Evolutionary conservation across 2,329 filamentous ascomycete species (phyloP), one percentile per base, ranked within the genome.

Genomic region (Alternaria brassicae): DNA sequence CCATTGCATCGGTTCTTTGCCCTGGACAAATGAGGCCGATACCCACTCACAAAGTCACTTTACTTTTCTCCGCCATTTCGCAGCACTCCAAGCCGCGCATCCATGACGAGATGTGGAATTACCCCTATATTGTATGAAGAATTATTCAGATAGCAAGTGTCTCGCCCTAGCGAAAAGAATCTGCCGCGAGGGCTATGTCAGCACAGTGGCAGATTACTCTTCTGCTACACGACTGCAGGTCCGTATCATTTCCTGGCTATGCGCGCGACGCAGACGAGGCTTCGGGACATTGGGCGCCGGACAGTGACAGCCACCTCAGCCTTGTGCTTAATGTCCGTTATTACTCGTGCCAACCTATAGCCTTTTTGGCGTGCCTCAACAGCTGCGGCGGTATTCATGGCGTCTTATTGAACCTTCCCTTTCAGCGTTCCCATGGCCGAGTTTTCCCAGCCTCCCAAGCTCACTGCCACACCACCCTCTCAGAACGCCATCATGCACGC

Each of bases 1-100:
- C 47, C 49, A 53, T 67, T 61, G 59, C 60, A 56, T 58, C 10
- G 13, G 15, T 40, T 23, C 37, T 55, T 61, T 28, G 32, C 19
- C 30, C 25, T 15, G 39, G 51, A 45, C 52, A 36, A 50, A 57
- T 58, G 61, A 67, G 64, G 61, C 66, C 68, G 63, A 56, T 42
- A 21, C 12, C 30, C 50, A 47, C 34, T 53, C 51, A 36, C 56
- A 53, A 58, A 49, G 54, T 47, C 45, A 62, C 44, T 58, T 53
- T 61, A 52, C 58, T 47, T 53, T 47, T 59, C 37, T 42, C 45
- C 30, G 45, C 45, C 15, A 39, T 39, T 12, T 42, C 30, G 52
- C 57, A 48, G 52, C 36, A 50, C 51, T 40, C 6, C n/a, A 27
- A 56, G 36, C 52, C 62, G 53, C 56, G 27, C 60, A 47, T 30